Evolutionary conservation across 768 basidiomycete genomes (phyloP).

Genomic region (Calocera cornea): DNA sequence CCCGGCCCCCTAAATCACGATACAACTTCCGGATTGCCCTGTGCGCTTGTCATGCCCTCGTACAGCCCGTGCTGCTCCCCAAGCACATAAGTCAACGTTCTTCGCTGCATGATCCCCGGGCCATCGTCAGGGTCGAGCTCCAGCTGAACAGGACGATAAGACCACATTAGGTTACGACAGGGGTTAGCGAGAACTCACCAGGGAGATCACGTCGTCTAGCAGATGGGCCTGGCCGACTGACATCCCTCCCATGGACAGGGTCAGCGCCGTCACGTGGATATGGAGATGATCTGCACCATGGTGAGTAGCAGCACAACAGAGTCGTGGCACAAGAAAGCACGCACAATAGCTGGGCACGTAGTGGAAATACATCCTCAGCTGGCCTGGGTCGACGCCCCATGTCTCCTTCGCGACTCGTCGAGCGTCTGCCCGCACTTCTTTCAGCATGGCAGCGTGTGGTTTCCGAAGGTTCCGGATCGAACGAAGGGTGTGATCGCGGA

Average conservation of each 20-base stretch:
- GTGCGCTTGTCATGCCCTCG: slow-evolving; percentile 27
- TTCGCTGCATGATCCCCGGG: slow-evolving; percentile 45
- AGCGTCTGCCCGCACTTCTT: slow-evolving; percentile 46
- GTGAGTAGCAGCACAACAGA: background rate
- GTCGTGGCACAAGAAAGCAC: slow-evolving; percentile 20
- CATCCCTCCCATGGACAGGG: slow-evolving; percentile 52
- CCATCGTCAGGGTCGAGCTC: slow-evolving; percentile 38
- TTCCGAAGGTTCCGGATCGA: slow-evolving; percentile 64
- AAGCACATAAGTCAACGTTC: slow-evolving; percentile 71
- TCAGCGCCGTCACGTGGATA: slow-evolving; percentile 76
- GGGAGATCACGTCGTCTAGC: slow-evolving; percentile 77
- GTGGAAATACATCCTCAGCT: slow-evolving; percentile 72
- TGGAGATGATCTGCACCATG: slow-evolving; percentile 72
- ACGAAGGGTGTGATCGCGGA: slow-evolving; percentile 43
- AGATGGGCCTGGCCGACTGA: slow-evolving; percentile 83
- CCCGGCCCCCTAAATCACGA: background rate
- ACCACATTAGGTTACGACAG: background rate
- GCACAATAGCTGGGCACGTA: slow-evolving; percentile 93
- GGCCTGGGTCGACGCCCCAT: slow-evolving; percentile 52
- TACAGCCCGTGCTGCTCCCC: slow-evolving; percentile 71
- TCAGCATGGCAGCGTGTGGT: slow-evolving; percentile 52
- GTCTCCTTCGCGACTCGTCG: slow-evolving; percentile 38
- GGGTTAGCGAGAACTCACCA: slow-evolving; percentile 38
- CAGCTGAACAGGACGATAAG: slow-evolving; percentile 33
- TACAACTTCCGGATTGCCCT: background rate